Evolutionary conservation across 805 yeast species (phyloP).

Genomic region (Myxozyma mucilagina): DNA sequence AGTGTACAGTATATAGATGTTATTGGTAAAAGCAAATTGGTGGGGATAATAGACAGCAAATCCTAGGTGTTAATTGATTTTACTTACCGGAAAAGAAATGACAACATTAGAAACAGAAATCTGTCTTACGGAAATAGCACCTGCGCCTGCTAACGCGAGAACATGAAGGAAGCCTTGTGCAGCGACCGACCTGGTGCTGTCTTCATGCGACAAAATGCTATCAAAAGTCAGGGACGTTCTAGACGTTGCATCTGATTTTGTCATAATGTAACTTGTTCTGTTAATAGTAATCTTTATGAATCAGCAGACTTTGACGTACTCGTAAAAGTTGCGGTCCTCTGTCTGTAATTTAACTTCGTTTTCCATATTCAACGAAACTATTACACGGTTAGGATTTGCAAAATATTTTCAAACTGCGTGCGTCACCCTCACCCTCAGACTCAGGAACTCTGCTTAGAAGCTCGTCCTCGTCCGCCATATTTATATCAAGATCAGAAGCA

Average conservation of each 20-base stretch:
- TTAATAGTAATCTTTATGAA: not conserved
- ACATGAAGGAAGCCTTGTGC: constrained; percentile 22
- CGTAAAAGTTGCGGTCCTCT: constrained; percentile 28
- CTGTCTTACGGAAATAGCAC: constrained; percentile 15
- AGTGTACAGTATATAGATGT: not conserved
- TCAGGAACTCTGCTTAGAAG: not conserved
- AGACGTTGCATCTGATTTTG: constrained; percentile 7
- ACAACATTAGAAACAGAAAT: not conserved
- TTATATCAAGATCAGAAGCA: constrained; percentile 1
- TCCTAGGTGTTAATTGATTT: not conserved
- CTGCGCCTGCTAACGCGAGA: constrained; percentile 13
- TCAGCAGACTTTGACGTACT: constrained; percentile 1
- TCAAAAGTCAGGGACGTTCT: constrained; percentile 2
- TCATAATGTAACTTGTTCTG: constrained; percentile 9
- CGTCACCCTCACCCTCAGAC: not conserved
- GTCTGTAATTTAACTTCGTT: not conserved
- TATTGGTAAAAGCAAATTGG: not conserved
- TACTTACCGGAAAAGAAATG: not conserved
- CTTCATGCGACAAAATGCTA: constrained; percentile 8
- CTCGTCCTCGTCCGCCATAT: not conserved
- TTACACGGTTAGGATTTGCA: not conserved
- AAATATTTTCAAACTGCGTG: not conserved
- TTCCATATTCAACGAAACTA: not conserved
- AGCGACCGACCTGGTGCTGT: constrained; percentile 10
- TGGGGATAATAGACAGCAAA: not conserved